A percentile compares a stretch with the other conserved stretches of the same genome.
phyloP scores from a whole-genome alignment of 2,329 filamentous ascomycete species.

The Ophiostoma novo-ulmi region DNA sequence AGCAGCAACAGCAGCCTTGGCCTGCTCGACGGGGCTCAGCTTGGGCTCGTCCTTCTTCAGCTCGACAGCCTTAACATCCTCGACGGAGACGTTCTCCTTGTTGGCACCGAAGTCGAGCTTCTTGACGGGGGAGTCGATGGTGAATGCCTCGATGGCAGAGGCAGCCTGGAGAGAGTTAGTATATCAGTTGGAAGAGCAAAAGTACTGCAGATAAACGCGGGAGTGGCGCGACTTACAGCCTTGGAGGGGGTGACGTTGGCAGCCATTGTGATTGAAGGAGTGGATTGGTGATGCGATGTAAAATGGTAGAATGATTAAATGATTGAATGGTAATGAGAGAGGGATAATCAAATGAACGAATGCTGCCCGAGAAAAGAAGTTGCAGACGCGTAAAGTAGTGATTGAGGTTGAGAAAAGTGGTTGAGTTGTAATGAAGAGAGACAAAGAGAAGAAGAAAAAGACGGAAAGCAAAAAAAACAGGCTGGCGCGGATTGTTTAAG shows the following conservation, averaged over 20 bases:
- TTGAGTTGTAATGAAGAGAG: constrained; percentile 16
- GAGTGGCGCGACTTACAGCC: constrained; percentile 32
- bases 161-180: constrained; percentile 61
- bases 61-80: constrained; percentile 40
- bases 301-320: not conserved
- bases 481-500: constrained; percentile 27
- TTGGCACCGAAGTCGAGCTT: constrained; percentile 74
- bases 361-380: constrained; percentile 9
- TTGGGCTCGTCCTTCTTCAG: constrained; percentile 50
- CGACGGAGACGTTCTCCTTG: constrained; percentile 72
- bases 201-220: constrained; percentile 11
- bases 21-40: constrained; percentile 48
- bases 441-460: constrained; percentile 16
- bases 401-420: not conserved
- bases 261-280: constrained; percentile 57
- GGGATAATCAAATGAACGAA: not conserved
- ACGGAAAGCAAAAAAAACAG: constrained; percentile 24
- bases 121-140: constrained; percentile 90
- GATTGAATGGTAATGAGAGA: not conserved
- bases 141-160: constrained; percentile 78
- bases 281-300: not conserved
- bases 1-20: constrained; percentile 42
- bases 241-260: constrained; percentile 41
- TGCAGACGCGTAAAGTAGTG: constrained; percentile 12
- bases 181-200: not conserved